Base-by-base conservation (phyloP, 768 basidiomycete species). In the Lactarius sp. region DNA sequence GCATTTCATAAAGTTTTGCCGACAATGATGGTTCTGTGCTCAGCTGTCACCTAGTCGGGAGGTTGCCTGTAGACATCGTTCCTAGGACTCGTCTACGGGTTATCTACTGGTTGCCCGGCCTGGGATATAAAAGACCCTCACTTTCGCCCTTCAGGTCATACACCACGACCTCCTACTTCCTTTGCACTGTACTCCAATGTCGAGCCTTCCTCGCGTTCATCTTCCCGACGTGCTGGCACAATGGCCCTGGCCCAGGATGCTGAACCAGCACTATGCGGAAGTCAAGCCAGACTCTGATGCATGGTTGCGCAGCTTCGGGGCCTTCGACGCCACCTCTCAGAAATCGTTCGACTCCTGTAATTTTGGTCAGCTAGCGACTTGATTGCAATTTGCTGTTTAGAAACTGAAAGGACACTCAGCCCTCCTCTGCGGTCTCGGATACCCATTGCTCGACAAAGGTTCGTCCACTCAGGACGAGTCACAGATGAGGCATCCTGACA, bases 361-460 rank as follows among this genome's bases (percentile, higher is more conserved):
- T 33, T 65, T 69, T 42, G 33, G 69, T 70, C 10, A 37, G 59
- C 22, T 37, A 10, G 20, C 16, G 13, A 42, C 44, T 53, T 67
- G 18, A 27, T 20, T 49, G 8, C 20, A 9, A 22, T 22, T 49
- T 13, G 20, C 22, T 16, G 9, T 44, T 20, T 49, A 49, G 42
- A 3, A 13, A 57, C 44, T 36, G 41, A 36, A 14, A 42, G 2
- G 51, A 47, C 18, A 59, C 54, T 16, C 22, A 79, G 79, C 69
- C 51, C 68, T 76, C 6, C 70, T 79, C 18, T 77, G 75, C 8
- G 75, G 77, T 0, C 65, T 79, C 22, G 73, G 75, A 12, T 79
- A 73, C 66, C 75, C 79, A 1, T 33, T 68, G 3, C 50, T 71
- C 4, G 60, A 66, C 20, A 75, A 73, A 73, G 77, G 75, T 70